Evolutionary conservation across 768 basidiomycete genomes (phyloP).

Genomic region (Pisolithus sp.): DNA sequence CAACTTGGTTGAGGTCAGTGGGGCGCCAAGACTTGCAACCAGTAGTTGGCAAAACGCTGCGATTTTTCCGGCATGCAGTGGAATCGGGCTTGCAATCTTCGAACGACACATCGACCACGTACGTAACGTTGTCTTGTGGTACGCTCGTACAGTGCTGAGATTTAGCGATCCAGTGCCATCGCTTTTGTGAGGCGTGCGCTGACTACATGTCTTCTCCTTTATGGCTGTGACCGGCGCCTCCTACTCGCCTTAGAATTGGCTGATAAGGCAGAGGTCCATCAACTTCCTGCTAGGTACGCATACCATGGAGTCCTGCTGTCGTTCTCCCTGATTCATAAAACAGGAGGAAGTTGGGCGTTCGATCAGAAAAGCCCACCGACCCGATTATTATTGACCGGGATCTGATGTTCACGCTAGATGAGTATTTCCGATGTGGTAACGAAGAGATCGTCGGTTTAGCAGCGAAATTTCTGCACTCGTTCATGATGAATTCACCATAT

Average conservation of each 20-base stretch:
- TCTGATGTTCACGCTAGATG: slow-evolving; percentile 48
- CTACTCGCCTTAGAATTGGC: slow-evolving; percentile 44
- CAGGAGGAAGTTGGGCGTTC: slow-evolving; percentile 45
- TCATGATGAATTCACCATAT: slow-evolving; percentile 52
- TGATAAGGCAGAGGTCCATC: slow-evolving; percentile 38
- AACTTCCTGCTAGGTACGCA: slow-evolving; percentile 53
- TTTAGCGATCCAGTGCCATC: slow-evolving; percentile 19
- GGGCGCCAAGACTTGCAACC: slow-evolving; percentile 54
- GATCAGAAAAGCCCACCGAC: slow-evolving; percentile 40
- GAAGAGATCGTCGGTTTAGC: slow-evolving; percentile 47
- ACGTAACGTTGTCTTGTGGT: slow-evolving; percentile 13
- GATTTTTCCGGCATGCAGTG: slow-evolving; percentile 36
- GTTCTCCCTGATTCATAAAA: background rate
- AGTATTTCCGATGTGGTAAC: slow-evolving; percentile 42
- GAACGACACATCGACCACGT: slow-evolving; percentile 32
- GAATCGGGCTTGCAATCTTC: slow-evolving; percentile 29
- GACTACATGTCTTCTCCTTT: slow-evolving; percentile 54
- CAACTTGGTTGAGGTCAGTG: slow-evolving; percentile 55
- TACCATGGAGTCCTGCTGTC: background rate
- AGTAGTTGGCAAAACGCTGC: slow-evolving; percentile 44
- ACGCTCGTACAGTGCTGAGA: background rate
- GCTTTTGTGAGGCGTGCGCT: slow-evolving; percentile 58
- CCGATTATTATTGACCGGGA: slow-evolving; percentile 54
- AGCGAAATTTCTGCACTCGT: slow-evolving; percentile 57
- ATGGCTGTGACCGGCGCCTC: slow-evolving; percentile 54